Conservation (phyloP, 768 basidiomycete species). For the Hygrocybe punicea region DNA sequence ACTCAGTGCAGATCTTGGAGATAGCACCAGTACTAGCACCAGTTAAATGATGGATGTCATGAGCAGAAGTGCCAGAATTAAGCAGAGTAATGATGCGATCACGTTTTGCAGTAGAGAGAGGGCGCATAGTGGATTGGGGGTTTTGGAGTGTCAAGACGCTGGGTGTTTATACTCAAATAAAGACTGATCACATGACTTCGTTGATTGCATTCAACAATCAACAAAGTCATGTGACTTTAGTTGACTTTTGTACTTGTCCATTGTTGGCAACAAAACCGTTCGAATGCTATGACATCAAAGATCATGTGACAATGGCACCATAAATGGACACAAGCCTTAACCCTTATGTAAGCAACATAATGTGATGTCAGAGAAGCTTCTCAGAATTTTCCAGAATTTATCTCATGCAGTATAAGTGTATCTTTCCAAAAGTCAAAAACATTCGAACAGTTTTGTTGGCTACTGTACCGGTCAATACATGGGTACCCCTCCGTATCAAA, state of each 20-base stretch:
- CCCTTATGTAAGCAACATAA: neutral
- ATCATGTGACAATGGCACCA: neutral
- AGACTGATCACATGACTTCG: neutral
- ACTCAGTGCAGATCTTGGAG: neutral
- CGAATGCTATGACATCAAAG: neutral
- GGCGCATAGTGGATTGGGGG: neutral
- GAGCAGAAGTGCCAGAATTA: neutral
- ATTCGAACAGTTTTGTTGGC: neutral
- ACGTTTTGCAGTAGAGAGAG: neutral
- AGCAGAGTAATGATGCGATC: neutral
- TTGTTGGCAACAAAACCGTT: neutral
- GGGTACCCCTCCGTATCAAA: no score
- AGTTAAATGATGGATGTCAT: neutral
- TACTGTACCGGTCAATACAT: no score
- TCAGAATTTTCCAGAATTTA: neutral
- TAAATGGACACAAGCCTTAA: neutral
- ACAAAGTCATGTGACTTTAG: neutral
- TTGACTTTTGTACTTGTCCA: neutral
- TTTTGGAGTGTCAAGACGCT: neutral
- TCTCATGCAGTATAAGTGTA: neutral
- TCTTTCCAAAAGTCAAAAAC: neutral
- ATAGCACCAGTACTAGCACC: constrained; percentile 3
- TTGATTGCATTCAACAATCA: neutral
- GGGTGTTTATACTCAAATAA: neutral
- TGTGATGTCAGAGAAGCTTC: neutral